These are phyloP conservation scores for Picea sitchensis DNA, from an alignment of 75 land plant species.

Conservation along the genomic window DNA sequence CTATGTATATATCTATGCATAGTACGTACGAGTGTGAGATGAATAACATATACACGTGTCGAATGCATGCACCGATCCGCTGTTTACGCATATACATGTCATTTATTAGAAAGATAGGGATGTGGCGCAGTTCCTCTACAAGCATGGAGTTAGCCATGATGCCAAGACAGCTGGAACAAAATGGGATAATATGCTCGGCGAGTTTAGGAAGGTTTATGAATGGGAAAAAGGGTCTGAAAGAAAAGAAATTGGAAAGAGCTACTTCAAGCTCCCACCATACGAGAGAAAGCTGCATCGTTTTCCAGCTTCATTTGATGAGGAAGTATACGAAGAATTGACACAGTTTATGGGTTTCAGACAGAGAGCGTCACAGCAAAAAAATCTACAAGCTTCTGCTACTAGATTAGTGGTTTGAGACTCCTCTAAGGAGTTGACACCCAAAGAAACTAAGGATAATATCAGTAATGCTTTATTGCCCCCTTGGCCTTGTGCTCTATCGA, in stretches of 20 bases:
- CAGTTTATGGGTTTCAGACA: constrained; percentile 20
- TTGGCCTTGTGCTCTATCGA: neutral
- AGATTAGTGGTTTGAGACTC: neutral
- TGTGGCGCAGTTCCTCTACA: constrained; percentile 23
- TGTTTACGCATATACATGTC: no score
- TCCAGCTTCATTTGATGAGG: constrained; percentile 25
- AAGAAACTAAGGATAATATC: neutral
- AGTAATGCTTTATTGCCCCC: neutral
- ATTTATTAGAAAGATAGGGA: constrained; percentile 12
- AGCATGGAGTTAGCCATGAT: constrained; percentile 22
- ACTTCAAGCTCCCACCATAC: constrained; percentile 18
- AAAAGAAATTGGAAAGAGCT: constrained; percentile 22
- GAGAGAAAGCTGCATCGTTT: constrained; percentile 23
- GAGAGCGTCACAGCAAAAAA: constrained; percentile 11
- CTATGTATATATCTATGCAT: no score
- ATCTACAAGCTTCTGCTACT: neutral
- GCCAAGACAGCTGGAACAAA: constrained; percentile 24
- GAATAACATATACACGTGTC: no score
- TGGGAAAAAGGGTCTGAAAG: constrained; percentile 23
- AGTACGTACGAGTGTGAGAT: no score
- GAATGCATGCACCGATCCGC: no score
- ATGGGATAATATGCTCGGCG: constrained; percentile 29
- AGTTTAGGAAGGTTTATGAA: constrained; percentile 23
- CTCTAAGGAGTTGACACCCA: neutral
- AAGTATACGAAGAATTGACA: constrained; percentile 21